phyloP scores from a whole-genome alignment of 2,329 filamentous ascomycete genomes.

The Aspergillus pseudoglaucus region DNA sequence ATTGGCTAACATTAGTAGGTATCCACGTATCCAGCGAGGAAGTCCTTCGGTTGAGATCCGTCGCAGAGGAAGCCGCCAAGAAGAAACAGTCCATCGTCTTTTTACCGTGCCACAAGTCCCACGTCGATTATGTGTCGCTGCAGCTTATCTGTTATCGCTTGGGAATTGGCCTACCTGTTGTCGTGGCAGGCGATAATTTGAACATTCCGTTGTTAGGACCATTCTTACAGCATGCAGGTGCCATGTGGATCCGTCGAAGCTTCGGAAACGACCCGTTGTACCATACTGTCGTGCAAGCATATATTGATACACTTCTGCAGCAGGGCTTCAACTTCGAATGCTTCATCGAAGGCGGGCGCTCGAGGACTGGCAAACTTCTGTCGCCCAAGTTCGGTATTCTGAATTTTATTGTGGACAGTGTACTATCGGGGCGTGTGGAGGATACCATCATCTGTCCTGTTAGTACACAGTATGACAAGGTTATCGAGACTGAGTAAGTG shows the following conservation, averaged over 20 bases:
- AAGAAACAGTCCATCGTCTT: conserved; percentile 96
- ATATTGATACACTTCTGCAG: conserved; percentile 86
- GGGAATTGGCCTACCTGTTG: conserved; percentile 78
- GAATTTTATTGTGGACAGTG: conserved; percentile 81
- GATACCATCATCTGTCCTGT: conserved; percentile 94
- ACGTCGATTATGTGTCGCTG: conserved; percentile 92
- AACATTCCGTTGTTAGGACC: conserved; percentile 86
- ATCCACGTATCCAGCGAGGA: conserved; percentile 96
- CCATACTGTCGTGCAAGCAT: conserved; percentile 85
- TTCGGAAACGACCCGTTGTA: conserved; percentile 93
- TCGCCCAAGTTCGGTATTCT: conserved; percentile 95
- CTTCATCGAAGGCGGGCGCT: conserved; percentile 93
- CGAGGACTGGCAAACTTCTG: conserved; percentile 85
- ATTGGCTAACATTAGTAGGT: conserved; percentile 30
- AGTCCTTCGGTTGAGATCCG: conserved; percentile 70
- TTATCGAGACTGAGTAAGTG: conserved; percentile 77
- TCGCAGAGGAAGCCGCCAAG: conserved; percentile 73
- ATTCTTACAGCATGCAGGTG: conserved; percentile 92
- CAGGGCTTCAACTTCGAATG: conserved; percentile 94
- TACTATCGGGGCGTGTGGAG: conserved; percentile 78
- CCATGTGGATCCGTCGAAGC: conserved; percentile 90
- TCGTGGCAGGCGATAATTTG: conserved; percentile 92
- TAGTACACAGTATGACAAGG: conserved; percentile 97
- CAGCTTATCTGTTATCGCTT: conserved; percentile 94
- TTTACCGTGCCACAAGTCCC: conserved; percentile 85